phyloP scores from a whole-genome alignment of 2,329 filamentous ascomycete species.

The Fusarium irregulare region DNA sequence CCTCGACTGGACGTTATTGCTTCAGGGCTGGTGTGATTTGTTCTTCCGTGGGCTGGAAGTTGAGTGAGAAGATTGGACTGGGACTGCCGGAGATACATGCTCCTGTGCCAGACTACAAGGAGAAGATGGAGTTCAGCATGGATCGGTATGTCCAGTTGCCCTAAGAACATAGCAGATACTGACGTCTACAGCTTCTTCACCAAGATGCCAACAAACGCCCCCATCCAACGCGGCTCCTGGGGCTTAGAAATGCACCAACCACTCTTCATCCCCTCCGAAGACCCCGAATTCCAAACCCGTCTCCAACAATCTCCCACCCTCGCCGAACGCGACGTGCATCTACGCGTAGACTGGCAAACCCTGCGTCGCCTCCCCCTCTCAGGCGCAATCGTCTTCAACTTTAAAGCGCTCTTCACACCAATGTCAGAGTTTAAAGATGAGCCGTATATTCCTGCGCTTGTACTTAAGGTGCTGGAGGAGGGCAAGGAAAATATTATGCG shows the following conservation, averaged over 20 bases:
- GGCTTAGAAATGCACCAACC: conserved; percentile 80
- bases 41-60: conserved; percentile 83
- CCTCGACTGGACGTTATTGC: conserved; percentile 76
- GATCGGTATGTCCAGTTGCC: conserved; percentile 67
- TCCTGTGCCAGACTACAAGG: conserved; percentile 83
- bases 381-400: conserved; percentile 83
- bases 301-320: not conserved
- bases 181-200: conserved; percentile 73
- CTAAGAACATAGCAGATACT: not conserved
- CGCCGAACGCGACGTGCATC: conserved; percentile 66
- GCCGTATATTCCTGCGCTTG: conserved; percentile 75
- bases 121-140: conserved; percentile 90
- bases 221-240: conserved; percentile 89
- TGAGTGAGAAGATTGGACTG: conserved; percentile 78
- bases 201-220: conserved; percentile 77
- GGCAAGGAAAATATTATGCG: conserved; percentile 75
- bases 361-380: conserved; percentile 81
- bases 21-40: conserved; percentile 83
- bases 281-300: conserved; percentile 72
- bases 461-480: conserved; percentile 72
- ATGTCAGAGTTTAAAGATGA: conserved; percentile 76
- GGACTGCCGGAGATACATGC: conserved; percentile 77
- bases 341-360: conserved; percentile 91
- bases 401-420: conserved; percentile 86
- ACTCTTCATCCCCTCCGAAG: conserved; percentile 77